Percentiles rank a stretch among this genome's conserved stretches.
Evolutionary conservation across 345 rosid genomes (phyloP).

Genomic region (Bruguiera sexangula): DNA sequence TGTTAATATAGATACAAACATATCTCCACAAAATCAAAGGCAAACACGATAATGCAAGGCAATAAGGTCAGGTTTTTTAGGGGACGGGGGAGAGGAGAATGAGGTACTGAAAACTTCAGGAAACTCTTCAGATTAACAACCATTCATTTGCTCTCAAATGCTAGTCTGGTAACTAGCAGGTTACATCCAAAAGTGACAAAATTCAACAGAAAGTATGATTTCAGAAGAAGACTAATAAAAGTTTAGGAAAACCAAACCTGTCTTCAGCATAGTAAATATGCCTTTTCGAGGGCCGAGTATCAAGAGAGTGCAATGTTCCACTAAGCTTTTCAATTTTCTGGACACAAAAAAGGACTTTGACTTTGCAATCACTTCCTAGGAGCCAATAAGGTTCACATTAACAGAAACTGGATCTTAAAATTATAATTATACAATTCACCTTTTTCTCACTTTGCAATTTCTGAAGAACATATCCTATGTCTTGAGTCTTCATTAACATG

Average conservation of each 20-base stretch:
- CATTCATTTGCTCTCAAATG: too few species aligned
- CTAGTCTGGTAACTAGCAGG: too few species aligned
- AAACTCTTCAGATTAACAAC: too few species aligned
- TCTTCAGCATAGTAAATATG: constrained; percentile 80
- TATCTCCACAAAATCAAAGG: too few species aligned
- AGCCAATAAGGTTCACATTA: background rate
- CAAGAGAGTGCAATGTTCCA: constrained; percentile 62
- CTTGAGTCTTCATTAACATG: constrained; percentile 88
- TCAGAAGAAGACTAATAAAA: background rate
- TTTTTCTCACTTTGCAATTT: constrained; percentile 81
- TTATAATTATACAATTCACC: constrained; percentile 22
- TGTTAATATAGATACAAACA: too few species aligned
- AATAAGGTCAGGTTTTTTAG: too few species aligned
- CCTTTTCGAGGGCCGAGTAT: constrained; percentile 40
- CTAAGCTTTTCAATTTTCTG: constrained; percentile 85
- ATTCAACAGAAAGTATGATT: background rate
- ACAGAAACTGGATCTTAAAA: background rate
- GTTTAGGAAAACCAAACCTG: constrained; percentile 43
- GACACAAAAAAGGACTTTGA: constrained; percentile 15
- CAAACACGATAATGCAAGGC: too few species aligned
- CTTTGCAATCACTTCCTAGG: background rate
- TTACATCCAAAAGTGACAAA: too few species aligned
- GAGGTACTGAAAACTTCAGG: too few species aligned
- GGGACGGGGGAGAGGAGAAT: too few species aligned
- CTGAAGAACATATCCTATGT: constrained; percentile 77